phyloP scores from a whole-genome alignment of 306 rosid species.

The Comarum palustre region DNA sequence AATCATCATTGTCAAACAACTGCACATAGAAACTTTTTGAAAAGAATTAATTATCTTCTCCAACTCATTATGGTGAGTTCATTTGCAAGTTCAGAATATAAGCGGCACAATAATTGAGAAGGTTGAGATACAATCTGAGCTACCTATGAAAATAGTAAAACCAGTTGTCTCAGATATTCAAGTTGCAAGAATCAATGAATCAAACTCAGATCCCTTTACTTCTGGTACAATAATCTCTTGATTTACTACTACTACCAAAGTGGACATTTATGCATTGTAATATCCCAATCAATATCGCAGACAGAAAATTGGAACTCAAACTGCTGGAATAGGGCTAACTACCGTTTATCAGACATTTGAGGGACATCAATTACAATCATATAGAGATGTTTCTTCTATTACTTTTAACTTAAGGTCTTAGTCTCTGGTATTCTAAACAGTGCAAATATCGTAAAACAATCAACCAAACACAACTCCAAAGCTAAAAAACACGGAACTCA shows the following conservation, averaged over 20 bases:
- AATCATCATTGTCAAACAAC: no score
- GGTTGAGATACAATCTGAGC: no score
- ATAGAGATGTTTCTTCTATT: conserved; percentile 5
- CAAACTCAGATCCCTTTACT: no score
- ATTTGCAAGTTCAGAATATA: no score
- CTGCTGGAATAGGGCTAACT: not conserved
- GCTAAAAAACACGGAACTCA: conserved; percentile 14
- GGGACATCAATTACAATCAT: not conserved
- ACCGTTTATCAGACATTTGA: not conserved
- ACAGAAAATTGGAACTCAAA: not conserved
- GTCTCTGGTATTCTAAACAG: conserved; percentile 1
- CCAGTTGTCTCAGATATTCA: no score
- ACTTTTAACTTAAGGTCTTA: not conserved
- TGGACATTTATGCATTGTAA: not conserved
- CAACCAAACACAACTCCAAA: conserved; percentile 17
- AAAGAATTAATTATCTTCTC: no score
- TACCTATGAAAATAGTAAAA: no score
- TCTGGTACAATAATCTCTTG: conserved; percentile 1
- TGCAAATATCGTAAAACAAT: conserved; percentile 8
- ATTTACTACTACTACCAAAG: not conserved
- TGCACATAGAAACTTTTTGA: no score
- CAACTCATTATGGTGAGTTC: no score
- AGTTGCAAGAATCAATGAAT: no score
- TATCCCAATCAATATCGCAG: not conserved
- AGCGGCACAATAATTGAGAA: no score